Conservation (phyloP, 2,329 filamentous ascomycete genomes). For the Fusarium annulatum region DNA sequence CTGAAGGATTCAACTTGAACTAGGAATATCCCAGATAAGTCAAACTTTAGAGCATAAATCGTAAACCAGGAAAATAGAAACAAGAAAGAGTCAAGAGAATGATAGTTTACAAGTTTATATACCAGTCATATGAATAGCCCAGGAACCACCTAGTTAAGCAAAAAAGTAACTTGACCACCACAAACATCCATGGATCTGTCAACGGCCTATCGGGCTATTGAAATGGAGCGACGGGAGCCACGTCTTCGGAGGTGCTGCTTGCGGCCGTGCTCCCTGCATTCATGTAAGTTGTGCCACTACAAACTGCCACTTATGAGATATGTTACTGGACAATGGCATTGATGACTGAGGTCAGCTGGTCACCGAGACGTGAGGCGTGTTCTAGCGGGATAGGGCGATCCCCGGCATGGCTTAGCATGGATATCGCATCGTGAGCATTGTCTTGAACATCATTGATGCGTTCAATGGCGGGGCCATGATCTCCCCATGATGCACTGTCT, state of each 20-base stretch:
- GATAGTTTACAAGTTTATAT: conserved; percentile 26
- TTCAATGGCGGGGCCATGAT: conserved; percentile 18
- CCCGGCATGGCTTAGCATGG: conserved; percentile 28
- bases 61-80: conserved; percentile 7
- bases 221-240: conserved; percentile 13
- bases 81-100: neutral
- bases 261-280: conserved; percentile 21
- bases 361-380: conserved; percentile 27
- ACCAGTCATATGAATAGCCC: conserved; percentile 2
- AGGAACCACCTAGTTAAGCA: neutral
- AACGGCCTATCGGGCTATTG: conserved; percentile 24
- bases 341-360: conserved; percentile 35
- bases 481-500: conserved; percentile 23
- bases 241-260: conserved; percentile 19
- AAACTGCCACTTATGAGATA: conserved; percentile 16
- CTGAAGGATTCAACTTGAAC: neutral
- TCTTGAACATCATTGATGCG: conserved; percentile 16
- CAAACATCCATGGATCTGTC: neutral
- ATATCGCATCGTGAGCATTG: conserved; percentile 12
- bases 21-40: conserved; percentile 23
- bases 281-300: conserved; percentile 39
- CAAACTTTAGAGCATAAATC: conserved; percentile 1
- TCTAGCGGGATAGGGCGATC: conserved; percentile 23
- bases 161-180: conserved; percentile 7
- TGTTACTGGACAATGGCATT: conserved; percentile 24